Evolutionary conservation across 306 rosid genomes (phyloP), one percentile per base, ranked within the genome.

Genomic region (Citrullus mucosospermus): DNA sequence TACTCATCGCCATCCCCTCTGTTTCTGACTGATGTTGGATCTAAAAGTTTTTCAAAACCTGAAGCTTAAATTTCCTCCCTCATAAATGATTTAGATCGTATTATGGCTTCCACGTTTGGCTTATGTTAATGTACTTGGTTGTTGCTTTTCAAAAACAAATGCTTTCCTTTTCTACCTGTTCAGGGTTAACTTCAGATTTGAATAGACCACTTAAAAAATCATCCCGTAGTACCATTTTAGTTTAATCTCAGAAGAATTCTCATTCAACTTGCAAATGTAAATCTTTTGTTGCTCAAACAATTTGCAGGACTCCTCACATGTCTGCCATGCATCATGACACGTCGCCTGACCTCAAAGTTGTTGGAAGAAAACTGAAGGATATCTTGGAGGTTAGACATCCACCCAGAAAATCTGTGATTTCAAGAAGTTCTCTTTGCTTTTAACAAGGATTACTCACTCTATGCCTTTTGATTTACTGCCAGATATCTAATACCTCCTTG

Each of bases 271-370:
- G 22, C 78, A 16, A 50, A 74, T 16, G 78, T 74, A 74, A 74
- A 46, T 15, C 48, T 2, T 4, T 43, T 8, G 28, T 53, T 32
- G 46, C 61, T 36, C 4, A 8, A 30, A 53, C 51, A 62, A 82
- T 68, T 73, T 78, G 77, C 85, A 96, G 99, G 91, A 96, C 99
- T 56, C 93, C 96, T 63, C 93, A 86, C 89, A 90, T 88, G 97
- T 91, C 97, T 48, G 86, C 90, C 17, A 91, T 96, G 90, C 99
- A 96, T 85, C 94, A 90, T 2, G 99, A 96, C 77, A 80, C 90
- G 0, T 88, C 98, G 63, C 53, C 96, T 12, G 97, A 96, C 84
- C 93, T 92, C 78, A 91, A 81, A 80, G 91, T 88, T 75, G 98
- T 96, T 54, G 93, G 82, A 34, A 84, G 82, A 76, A 90, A 81